Conservation (phyloP, 163 green algal species). For the Coccomyxa subellipsoidea region DNA sequence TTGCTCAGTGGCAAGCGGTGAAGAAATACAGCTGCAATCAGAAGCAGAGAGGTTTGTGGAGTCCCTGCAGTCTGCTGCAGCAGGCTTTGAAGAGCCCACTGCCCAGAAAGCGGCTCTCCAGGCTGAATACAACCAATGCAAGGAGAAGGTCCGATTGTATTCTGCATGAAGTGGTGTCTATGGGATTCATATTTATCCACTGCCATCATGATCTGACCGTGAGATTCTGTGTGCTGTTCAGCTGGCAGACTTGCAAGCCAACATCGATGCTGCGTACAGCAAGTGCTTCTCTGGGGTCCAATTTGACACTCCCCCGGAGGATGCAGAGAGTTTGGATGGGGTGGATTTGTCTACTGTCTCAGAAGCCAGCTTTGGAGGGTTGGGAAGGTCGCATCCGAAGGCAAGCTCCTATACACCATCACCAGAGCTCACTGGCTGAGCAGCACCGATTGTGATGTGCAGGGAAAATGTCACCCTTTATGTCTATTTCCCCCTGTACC, state of each 20-base stretch:
- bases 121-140: background rate
- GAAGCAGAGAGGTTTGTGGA: slow-evolving; percentile 13
- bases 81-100: background rate
- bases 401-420: background rate
- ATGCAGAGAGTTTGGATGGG: background rate
- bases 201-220: no score
- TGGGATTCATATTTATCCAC: no score
- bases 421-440: background rate
- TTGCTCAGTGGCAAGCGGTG: background rate
- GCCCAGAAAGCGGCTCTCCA: background rate
- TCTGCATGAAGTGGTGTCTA: no score
- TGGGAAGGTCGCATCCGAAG: background rate
- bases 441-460: no score
- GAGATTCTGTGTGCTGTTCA: background rate
- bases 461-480: no score
- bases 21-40: background rate
- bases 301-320: background rate
- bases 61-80: background rate
- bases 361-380: background rate
- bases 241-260: background rate
- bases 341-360: background rate
- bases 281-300: background rate
- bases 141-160: background rate
- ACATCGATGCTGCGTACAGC: background rate
- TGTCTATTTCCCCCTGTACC: no score